Base-by-base conservation (phyloP, 495 filamentous ascomycete genomes). In the Articulospora tetracladia region DNA sequence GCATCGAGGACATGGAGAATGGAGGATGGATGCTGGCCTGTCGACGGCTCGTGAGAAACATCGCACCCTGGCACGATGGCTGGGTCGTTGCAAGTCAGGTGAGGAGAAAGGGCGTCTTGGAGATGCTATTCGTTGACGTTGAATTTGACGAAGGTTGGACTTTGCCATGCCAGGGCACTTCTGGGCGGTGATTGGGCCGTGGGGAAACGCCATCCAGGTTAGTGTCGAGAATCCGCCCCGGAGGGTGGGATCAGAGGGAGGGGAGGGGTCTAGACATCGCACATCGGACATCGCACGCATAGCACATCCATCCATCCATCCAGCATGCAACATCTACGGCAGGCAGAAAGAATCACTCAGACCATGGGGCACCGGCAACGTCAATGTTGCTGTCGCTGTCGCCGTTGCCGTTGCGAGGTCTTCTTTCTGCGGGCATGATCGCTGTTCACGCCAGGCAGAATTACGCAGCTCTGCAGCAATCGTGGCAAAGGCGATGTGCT, bases 31-130 rank as follows among this genome's bases (percentile, higher is more conserved):
- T 61, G 57, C 60, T 61, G 54, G 47, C 66, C 66, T 63, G 66
- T 68, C 32, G 60, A 68, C 13, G 19, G 50, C 26, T 57, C 17
- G 49, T 59, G 46, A 41, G 56, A 58, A 52, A 4, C 13, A 22
- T 36, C 17, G 3, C 19, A 66, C 58, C 64, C 64, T 60, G 56
- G 64, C 36, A 46, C 23, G 47, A 60, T 49, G 54, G 59, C 41
- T 61, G 58, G 59, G 55, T 61, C 53, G 58, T 56, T 30, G 27
- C 25, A 41, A 62, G 64, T 66, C 64, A 66, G 64, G 60, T 66
- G 64, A 66, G 64, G 30, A 53, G 56, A 63, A 53, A 57, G 24
- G 17, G 36, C 50, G 46, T 57, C 27, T 44, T 60, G 46, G 44
- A 36, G 23, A 51, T 20, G 55, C 57, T 56, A 66, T 66, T 66